Evolutionary conservation across 2,329 filamentous ascomycete genomes (phyloP).

Genomic region (Neofusicoccum laricinum): DNA sequence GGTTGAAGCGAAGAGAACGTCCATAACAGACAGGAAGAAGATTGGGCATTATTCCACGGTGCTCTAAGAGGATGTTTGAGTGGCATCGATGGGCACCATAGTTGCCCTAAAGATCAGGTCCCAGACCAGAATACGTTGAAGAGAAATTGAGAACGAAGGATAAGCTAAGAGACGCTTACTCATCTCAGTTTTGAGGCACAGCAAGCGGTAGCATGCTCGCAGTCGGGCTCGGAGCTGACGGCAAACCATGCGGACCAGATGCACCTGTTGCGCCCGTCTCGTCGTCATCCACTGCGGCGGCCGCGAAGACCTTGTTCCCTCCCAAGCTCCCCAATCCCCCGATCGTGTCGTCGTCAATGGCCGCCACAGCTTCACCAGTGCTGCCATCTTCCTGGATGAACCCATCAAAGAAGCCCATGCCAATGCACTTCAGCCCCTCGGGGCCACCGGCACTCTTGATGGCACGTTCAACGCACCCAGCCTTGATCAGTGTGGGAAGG

Average conservation of each 20-base stretch:
- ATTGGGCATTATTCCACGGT: too few species aligned
- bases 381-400: neutral
- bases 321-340: neutral
- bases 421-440: neutral
- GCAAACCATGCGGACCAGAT: neutral
- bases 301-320: neutral
- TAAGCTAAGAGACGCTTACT: too few species aligned
- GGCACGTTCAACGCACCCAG: neutral
- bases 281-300: neutral
- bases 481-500: neutral
- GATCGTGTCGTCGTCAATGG: neutral
- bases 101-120: too few species aligned
- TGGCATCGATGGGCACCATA: too few species aligned
- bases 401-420: neutral
- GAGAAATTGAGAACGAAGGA: too few species aligned
- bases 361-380: neutral
- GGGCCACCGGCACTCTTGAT: neutral
- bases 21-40: too few species aligned
- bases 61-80: too few species aligned
- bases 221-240: neutral
- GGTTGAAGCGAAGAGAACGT: too few species aligned
- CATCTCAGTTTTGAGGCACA: neutral
- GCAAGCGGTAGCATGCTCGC: neutral
- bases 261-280: neutral
- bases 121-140: too few species aligned